A percentile compares a stretch with the other conserved stretches of the same genome.
phyloP scores from a whole-genome alignment of 176 grass and related monocot species.

The Typha latifolia region DNA sequence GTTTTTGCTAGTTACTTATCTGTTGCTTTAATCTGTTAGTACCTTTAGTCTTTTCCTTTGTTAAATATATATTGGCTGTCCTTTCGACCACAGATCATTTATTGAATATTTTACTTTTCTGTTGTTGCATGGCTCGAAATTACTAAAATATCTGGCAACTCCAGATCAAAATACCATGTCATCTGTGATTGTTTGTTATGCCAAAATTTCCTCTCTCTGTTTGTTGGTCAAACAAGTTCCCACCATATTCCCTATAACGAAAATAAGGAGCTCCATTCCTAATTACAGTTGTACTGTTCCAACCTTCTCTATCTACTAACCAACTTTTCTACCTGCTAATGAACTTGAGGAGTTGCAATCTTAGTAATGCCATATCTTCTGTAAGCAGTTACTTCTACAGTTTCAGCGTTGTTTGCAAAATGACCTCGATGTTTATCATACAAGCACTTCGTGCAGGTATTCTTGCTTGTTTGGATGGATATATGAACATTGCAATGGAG shows the following conservation, averaged over 20 bases:
- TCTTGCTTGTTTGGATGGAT: conserved; percentile 32
- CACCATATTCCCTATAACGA: too few species aligned
- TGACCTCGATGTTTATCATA: neutral
- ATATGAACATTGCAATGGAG: conserved; percentile 30
- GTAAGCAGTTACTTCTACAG: neutral
- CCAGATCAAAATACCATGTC: neutral
- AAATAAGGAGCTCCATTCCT: too few species aligned
- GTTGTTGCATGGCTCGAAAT: neutral
- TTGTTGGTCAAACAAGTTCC: too few species aligned
- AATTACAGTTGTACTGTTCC: too few species aligned
- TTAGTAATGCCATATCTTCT: too few species aligned
- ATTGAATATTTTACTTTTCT: neutral
- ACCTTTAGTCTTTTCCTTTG: neutral
- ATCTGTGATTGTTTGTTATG: neutral
- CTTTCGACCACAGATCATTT: neutral
- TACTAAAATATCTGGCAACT: neutral
- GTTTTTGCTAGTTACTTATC: too few species aligned
- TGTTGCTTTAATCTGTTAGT: neutral
- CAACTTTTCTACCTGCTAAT: too few species aligned
- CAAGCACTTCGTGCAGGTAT: conserved; percentile 18
- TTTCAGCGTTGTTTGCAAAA: neutral
- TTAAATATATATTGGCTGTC: neutral
- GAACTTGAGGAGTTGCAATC: too few species aligned
- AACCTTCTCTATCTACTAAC: too few species aligned
- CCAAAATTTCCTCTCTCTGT: neutral